Evolutionary conservation across 202 grass and related monocot species (phyloP), one percentile per base, ranked within the genome.

Genomic region (Miscanthus sacchariflorus): DNA sequence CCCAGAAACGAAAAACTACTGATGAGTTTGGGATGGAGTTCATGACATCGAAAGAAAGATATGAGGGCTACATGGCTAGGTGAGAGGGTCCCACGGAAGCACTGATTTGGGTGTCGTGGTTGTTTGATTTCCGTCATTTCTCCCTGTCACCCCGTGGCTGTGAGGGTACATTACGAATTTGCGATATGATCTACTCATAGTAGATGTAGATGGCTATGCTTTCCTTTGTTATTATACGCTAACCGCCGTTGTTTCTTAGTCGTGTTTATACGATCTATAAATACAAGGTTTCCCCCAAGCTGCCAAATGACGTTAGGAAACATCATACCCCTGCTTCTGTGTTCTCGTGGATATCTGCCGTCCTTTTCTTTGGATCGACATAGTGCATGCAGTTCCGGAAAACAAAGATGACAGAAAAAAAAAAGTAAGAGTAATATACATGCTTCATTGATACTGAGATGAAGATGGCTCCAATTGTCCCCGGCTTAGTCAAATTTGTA

Each of bases 1-100:
- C 17, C 25, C n/a, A 6, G 10, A n/a, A 52, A 64, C 49, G 27
- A 46, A 27, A 58, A 14, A 5, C 28, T 33, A n/a, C 6, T 30
- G 6, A 30, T 7, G 12, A 30, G 24, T 25, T 6, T 68, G 12
- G n/a, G 65, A 30, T 43, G 8, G 49, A 69, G 76, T 76, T 64
- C 70, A 23, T 87, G 85, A 70, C 76, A 40, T 35, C 8, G 49
- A 85, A 36, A 33, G 30, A 33, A 33, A 33, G 30, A 33, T 33
- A 33, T 33, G 30, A 33, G 30, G 30, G 9, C 24, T 13, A 14
- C 4, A 67, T 64, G n/a, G 7, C 79, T 45, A 12, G 30, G 2
- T 54, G 54, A 81, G 18, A 58, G 38, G 40, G 4, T 46, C 72
- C 39, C 12, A 27, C 72, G 12, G 7, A 70, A 78, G 39, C 28